Conservation (phyloP, 2,329 filamentous ascomycete genomes). For the Parascedosporium putredinis region DNA sequence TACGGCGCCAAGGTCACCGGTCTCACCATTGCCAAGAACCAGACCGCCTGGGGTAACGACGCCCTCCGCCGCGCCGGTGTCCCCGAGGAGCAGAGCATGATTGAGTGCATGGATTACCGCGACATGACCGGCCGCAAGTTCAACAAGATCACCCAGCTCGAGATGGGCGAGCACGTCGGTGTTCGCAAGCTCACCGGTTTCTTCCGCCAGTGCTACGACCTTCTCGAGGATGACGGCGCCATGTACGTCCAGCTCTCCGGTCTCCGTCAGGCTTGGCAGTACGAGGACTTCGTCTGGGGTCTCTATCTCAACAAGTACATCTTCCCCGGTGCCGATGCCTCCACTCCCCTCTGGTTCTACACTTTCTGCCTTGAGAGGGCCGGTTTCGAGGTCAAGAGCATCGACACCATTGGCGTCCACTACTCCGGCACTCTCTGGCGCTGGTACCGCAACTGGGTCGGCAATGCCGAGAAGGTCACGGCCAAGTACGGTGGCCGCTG, state of each 20-base stretch:
- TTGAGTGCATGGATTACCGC: constrained; percentile 95
- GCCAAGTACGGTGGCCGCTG: constrained; percentile 92
- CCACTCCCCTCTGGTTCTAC: constrained; percentile 82
- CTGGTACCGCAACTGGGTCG: constrained; percentile 98
- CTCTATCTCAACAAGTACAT: constrained; percentile 99
- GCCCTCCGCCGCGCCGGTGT: constrained; percentile 75
- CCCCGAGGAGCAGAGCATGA: constrained; percentile 76
- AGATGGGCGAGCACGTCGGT: constrained; percentile 98
- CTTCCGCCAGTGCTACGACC: constrained; percentile 78
- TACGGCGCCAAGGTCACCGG: constrained; percentile 80
- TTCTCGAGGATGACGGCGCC: constrained; percentile 91
- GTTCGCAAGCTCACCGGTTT: constrained; percentile 78
- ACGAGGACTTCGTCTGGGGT: constrained; percentile 95
- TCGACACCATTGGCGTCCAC: constrained; percentile 93
- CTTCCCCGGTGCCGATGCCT: constrained; percentile 94
- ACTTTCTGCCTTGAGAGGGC: constrained; percentile 75
- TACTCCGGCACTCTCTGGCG: constrained; percentile 95
- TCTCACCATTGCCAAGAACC: constrained; percentile 89
- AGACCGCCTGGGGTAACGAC: constrained; percentile 93
- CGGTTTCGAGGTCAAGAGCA: constrained; percentile 71
- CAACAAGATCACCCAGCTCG: constrained; percentile 92
- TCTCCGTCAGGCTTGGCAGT: constrained; percentile 91
- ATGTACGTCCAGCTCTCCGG: constrained; percentile 96
- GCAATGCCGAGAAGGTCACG: constrained; percentile 81
- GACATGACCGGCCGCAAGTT: constrained; percentile 79